Conservation (phyloP, 441 rosid genomes). For the Gossypium armourianum region DNA sequence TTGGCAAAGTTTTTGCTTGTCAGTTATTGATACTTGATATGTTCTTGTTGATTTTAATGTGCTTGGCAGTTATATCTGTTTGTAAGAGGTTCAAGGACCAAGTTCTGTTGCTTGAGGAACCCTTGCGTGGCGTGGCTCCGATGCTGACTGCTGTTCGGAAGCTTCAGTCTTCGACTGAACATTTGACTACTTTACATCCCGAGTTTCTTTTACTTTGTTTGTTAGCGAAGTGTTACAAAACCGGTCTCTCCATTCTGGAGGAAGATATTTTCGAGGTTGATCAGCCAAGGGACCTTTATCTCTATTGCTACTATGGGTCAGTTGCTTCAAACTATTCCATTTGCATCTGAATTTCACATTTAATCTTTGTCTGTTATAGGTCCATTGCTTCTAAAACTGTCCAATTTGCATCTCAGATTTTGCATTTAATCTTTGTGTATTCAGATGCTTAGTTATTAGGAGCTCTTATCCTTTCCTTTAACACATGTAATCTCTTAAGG, state of each 20-base stretch:
- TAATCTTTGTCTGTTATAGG: not conserved
- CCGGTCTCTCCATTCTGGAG: slow-evolving; percentile 63
- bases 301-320: slow-evolving; percentile 87
- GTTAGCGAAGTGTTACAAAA: slow-evolving; percentile 56
- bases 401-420: not conserved
- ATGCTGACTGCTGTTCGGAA: slow-evolving; percentile 56
- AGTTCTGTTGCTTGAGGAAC: slow-evolving; percentile 47
- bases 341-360: not conserved
- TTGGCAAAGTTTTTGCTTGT: not conserved
- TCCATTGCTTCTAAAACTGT: slow-evolving; percentile 9
- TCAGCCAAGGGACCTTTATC: slow-evolving; percentile 77
- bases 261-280: slow-evolving; percentile 82
- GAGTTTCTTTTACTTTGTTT: slow-evolving; percentile 76
- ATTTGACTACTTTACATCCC: slow-evolving; percentile 79
- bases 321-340: slow-evolving; percentile 27
- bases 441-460: not conserved
- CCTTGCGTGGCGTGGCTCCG: slow-evolving; percentile 64
- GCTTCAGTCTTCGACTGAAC: slow-evolving; percentile 55
- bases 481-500: not conserved
- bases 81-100: slow-evolving; percentile 77
- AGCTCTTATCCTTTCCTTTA: not conserved
- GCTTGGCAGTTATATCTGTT: slow-evolving; percentile 46
- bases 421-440: not conserved
- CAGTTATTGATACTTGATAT: not conserved
- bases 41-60: slow-evolving; percentile 16